A percentile compares a stretch with the other conserved stretches of the same genome.
Evolutionary conservation across 2,329 filamentous ascomycete genomes (phyloP).

Genomic region (Pseudogymnoascus sp.): DNA sequence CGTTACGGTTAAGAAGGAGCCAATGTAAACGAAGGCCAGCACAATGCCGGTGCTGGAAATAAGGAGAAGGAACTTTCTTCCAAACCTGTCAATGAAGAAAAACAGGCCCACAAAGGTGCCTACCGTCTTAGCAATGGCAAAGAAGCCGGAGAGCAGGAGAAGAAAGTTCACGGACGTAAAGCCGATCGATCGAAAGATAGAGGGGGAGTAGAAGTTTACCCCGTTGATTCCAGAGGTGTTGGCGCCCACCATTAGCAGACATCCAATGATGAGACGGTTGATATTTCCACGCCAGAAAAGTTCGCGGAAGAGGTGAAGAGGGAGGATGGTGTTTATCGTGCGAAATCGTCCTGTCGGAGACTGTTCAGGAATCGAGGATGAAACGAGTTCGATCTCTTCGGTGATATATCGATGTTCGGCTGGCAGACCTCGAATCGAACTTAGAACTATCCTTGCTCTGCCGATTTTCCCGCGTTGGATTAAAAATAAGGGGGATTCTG

Average conservation of each 20-base stretch:
- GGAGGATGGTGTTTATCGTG: neutral
- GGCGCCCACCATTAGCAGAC: constrained; percentile 22
- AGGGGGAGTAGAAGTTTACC: constrained; percentile 24
- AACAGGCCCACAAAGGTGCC: neutral
- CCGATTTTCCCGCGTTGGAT: constrained; percentile 31
- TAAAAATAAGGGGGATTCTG: constrained; percentile 61
- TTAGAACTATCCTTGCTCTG: neutral
- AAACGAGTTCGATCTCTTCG: constrained; percentile 3
- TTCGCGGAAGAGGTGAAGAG: constrained; percentile 14
- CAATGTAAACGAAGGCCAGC: constrained; percentile 23
- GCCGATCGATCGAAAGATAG: constrained; percentile 22
- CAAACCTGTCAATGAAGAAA: constrained; percentile 7
- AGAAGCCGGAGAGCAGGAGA: constrained; percentile 21
- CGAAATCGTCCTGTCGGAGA: neutral
- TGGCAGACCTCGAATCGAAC: neutral
- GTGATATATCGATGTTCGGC: constrained; percentile 5
- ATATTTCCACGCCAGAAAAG: constrained; percentile 21
- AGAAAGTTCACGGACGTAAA: constrained; percentile 20
- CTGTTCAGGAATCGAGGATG: neutral
- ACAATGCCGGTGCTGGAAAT: constrained; percentile 12
- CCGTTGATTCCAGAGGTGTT: constrained; percentile 24
- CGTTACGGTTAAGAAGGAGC: constrained; percentile 20
- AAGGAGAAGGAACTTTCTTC: constrained; percentile 8
- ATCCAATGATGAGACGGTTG: constrained; percentile 18
- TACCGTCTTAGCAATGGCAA: neutral